These are phyloP conservation scores for Luzula sylvatica DNA, from an alignment of 176 grass and related monocot genomes.

Conservation along the genomic window DNA sequence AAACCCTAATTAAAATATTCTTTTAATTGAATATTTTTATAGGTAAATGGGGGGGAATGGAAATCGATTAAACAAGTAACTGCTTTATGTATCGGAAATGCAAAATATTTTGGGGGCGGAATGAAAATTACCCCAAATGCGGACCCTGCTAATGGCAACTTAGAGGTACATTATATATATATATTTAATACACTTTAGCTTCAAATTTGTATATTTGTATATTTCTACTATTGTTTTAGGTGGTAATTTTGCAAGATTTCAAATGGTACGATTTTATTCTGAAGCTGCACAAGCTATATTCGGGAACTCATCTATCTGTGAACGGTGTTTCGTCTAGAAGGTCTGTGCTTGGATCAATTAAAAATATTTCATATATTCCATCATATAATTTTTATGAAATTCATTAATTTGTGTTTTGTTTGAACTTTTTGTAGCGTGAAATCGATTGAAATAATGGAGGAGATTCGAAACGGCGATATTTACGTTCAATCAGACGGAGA, in stretches of 20 bases:
- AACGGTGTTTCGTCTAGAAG: slow-evolving; percentile 57
- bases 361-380: too few relatives aligned
- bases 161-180: slow-evolving; percentile 49
- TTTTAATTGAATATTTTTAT: slow-evolving; percentile 16
- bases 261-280: slow-evolving; percentile 85
- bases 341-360: too few relatives aligned
- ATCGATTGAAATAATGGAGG: slow-evolving; percentile 74
- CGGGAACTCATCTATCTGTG: slow-evolving; percentile 58
- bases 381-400: not conserved
- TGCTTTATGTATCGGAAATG: slow-evolving; percentile 86
- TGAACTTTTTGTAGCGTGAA: slow-evolving; percentile 53
- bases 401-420: slow-evolving; percentile 3
- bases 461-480: slow-evolving; percentile 29
- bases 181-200: not conserved
- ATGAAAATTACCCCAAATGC: slow-evolving; percentile 92
- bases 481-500: slow-evolving; percentile 88
- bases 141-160: slow-evolving; percentile 54
- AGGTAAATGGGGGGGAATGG: slow-evolving; percentile 84
- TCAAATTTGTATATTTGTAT: not conserved
- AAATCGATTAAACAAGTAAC: slow-evolving; percentile 57
- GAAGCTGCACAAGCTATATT: slow-evolving; percentile 78
- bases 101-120: slow-evolving; percentile 82
- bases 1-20: not conserved
- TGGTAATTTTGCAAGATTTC: slow-evolving; percentile 90
- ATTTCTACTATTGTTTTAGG: slow-evolving; percentile 31